Conservation (phyloP, 225 moss, liverwort and hornwort genomes). For the Sphagnum tenellum region DNA sequence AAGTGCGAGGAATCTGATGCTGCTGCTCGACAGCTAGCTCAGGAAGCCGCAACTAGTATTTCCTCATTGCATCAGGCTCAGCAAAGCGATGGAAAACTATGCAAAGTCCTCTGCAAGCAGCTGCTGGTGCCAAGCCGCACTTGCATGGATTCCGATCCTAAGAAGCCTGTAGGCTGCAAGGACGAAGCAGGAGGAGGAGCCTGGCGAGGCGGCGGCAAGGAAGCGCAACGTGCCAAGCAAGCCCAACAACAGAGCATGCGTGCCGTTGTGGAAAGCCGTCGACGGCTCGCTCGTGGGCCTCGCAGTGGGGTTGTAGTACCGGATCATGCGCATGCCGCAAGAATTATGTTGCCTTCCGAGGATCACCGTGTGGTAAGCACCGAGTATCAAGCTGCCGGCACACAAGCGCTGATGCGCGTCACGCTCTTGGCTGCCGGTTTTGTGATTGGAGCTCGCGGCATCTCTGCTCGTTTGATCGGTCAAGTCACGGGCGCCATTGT, state of each 20-base stretch:
- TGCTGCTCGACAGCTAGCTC: slow-evolving; percentile 18
- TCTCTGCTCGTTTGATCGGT: slow-evolving; percentile 88
- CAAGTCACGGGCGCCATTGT: slow-evolving; percentile 99
- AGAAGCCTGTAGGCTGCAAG: slow-evolving; percentile 19
- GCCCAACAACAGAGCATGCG: slow-evolving; percentile 94
- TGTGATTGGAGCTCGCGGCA: slow-evolving; percentile 92
- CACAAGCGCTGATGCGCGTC: slow-evolving; percentile 94
- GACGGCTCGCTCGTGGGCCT: slow-evolving; percentile 91
- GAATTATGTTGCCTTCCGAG: slow-evolving; percentile 66
- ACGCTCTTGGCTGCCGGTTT: slow-evolving; percentile 90
- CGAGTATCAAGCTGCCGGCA: slow-evolving; percentile 83
- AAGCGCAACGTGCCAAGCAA: slow-evolving; percentile 57
- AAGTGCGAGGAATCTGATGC: slow-evolving; percentile 44
- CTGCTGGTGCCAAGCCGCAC: slow-evolving; percentile 3
- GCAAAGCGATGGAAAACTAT: slow-evolving; percentile 11
- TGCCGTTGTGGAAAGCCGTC: slow-evolving; percentile 87
- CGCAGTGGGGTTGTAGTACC: slow-evolving; percentile 66
- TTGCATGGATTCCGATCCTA: slow-evolving; percentile 10
- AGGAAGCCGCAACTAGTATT: slow-evolving; percentile 9
- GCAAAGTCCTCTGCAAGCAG: slow-evolving; percentile 10
- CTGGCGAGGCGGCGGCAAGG: slow-evolving; percentile 52
- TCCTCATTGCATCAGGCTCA: not conserved
- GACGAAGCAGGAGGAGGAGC: slow-evolving; percentile 39
- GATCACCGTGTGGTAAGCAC: slow-evolving; percentile 98
- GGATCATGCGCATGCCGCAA: slow-evolving; percentile 27